These are phyloP conservation scores for Lyophyllum decastes DNA, from an alignment of 768 basidiomycete genomes.

Conservation along the genomic window DNA sequence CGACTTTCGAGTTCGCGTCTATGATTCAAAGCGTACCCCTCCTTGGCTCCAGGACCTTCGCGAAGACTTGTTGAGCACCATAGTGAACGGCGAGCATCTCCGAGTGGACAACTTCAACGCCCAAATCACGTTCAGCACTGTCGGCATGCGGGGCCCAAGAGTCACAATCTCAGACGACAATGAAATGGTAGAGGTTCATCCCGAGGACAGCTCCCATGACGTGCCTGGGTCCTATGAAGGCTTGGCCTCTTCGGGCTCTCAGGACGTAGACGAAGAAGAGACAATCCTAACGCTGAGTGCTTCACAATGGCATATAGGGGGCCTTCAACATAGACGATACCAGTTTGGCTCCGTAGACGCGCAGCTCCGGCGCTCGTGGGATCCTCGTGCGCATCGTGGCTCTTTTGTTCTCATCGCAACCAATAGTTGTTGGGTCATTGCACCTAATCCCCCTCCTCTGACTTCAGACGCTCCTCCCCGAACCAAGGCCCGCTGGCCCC, in stretches of 20 bases:
- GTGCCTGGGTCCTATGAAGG: background rate
- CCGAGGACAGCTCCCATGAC: background rate
- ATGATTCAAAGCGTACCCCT: slow-evolving; percentile 35
- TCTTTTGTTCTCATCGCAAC: slow-evolving; percentile 40
- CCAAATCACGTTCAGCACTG: slow-evolving; percentile 29
- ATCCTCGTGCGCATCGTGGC: slow-evolving; percentile 30
- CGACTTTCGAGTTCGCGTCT: slow-evolving; percentile 36
- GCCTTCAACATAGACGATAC: slow-evolving; percentile 36
- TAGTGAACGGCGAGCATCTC: slow-evolving; percentile 40
- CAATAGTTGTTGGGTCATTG: slow-evolving; percentile 34
- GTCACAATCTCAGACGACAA: background rate
- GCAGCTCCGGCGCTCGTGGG: slow-evolving; percentile 40
- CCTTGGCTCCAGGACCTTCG: slow-evolving; percentile 37
- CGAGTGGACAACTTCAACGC: slow-evolving; percentile 39
- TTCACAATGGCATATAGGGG: slow-evolving; percentile 38
- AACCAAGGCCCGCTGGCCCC: too few species aligned
- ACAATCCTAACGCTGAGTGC: slow-evolving; percentile 29
- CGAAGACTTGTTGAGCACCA: slow-evolving; percentile 35
- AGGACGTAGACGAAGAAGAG: slow-evolving; percentile 28
- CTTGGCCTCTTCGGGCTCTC: background rate
- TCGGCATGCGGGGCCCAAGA: background rate
- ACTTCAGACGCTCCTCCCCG: background rate
- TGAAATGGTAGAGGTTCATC: background rate
- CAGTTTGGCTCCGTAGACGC: slow-evolving; percentile 37
- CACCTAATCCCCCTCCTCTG: slow-evolving; percentile 13